These are phyloP conservation scores for Chytriomyces sp. DNA, from an alignment of 192 early-diverging fungal species.

Conservation along the genomic window DNA sequence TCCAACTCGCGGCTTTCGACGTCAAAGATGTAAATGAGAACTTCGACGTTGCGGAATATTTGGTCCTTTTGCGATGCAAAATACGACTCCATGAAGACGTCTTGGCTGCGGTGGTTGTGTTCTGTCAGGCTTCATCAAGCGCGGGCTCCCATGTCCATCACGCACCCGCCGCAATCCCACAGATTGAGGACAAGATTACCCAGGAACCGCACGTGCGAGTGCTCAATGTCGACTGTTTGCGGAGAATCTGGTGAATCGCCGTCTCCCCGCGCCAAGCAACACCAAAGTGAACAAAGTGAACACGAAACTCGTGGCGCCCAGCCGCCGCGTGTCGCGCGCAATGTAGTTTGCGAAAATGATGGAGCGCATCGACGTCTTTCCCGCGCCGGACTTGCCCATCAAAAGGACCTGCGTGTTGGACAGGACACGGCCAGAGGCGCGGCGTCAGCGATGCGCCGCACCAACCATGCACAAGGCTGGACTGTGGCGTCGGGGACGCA, in stretches of 20 bases:
- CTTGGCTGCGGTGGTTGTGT: conserved; percentile 63
- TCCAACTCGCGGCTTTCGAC: conserved; percentile 89
- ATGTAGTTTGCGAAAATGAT: conserved; percentile 99
- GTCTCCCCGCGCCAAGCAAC: background rate
- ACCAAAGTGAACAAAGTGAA: background rate
- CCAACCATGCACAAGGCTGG: background rate
- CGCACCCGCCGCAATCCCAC: conserved; percentile 76
- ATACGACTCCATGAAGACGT: conserved; percentile 96
- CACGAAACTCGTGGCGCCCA: conserved; percentile 88
- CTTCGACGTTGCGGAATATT: conserved; percentile 97
- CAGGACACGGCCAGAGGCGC: no score
- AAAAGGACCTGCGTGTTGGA: conserved; percentile 76
- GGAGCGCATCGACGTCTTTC: conserved; percentile 98
- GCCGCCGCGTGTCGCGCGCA: conserved; percentile 88
- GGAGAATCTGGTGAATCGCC: background rate
- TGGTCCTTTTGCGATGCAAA: conserved; percentile 88
- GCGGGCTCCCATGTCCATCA: no score
- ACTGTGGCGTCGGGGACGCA: background rate
- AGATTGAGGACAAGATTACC: conserved; percentile 96
- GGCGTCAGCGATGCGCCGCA: no score
- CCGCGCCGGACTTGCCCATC: conserved; percentile 96
- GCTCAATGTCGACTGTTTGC: conserved; percentile 88
- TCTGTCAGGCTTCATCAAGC: background rate
- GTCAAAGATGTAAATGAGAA: conserved; percentile 99
- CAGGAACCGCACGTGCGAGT: conserved; percentile 92